phyloP scores from a whole-genome alignment of 208 protist genomes.

The Trypanosoma avium region DNA sequence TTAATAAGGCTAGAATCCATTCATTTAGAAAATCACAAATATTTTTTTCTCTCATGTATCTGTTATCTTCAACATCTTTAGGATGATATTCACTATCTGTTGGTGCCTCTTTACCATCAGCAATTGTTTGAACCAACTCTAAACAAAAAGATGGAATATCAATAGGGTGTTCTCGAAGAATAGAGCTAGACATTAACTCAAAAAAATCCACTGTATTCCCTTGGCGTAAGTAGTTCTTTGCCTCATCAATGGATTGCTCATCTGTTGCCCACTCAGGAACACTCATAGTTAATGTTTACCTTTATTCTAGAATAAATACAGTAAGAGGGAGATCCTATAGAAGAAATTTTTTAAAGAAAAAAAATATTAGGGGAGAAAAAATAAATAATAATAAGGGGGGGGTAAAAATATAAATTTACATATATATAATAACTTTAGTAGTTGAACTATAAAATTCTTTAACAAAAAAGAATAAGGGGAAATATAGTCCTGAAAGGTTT shows the following conservation, averaged over 20 bases:
- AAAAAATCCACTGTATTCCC: constrained; percentile 88
- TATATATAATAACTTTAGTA: constrained; percentile 2
- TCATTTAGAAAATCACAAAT: constrained; percentile 86
- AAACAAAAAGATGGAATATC: constrained; percentile 55
- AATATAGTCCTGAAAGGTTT: neutral
- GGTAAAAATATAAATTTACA: constrained; percentile 4
- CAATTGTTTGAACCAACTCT: constrained; percentile 63
- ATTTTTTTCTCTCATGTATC: constrained; percentile 74
- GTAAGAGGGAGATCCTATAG: no score
- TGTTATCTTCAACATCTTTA: constrained; percentile 65
- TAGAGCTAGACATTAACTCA: constrained; percentile 76
- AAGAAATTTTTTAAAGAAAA: no score
- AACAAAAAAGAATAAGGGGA: constrained; percentile 5
- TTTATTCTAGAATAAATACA: no score
- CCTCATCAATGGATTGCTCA: constrained; percentile 81
- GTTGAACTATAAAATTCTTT: constrained; percentile 18
- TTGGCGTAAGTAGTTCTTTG: constrained; percentile 84
- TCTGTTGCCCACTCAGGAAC: constrained; percentile 78
- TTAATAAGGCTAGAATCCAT: constrained; percentile 86
- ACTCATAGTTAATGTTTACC: constrained; percentile 28
- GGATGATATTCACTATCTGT: constrained; percentile 50
- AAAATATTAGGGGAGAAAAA: neutral
- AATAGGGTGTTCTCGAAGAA: constrained; percentile 68
- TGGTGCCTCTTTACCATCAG: constrained; percentile 53
- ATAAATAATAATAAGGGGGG: constrained; percentile 5